Evolutionary conservation across 176 grass and related monocot genomes (phyloP).

Genomic region (Dendrocalamus sinicus): DNA sequence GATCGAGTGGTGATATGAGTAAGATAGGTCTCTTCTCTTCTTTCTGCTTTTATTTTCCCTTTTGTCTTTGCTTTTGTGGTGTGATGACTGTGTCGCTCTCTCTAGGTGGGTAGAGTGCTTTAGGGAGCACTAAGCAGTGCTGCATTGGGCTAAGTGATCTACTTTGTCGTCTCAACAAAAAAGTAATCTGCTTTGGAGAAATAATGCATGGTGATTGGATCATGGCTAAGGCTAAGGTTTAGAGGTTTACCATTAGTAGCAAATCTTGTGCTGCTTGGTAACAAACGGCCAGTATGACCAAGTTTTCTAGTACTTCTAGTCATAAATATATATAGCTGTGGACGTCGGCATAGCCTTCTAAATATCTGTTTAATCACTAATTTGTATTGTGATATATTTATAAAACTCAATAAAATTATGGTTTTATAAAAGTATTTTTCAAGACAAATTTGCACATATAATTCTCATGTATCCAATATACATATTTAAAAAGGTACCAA

Average conservation of each 20-base stretch:
- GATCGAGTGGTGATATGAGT: too few species aligned
- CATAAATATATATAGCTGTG: too few species aligned
- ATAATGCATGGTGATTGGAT: neutral
- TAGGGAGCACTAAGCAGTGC: constrained; percentile 45
- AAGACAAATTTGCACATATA: too few species aligned
- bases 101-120: constrained; percentile 52
- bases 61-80: neutral
- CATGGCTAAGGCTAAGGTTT: neutral
- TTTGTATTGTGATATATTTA: too few species aligned
- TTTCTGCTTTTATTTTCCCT: neutral
- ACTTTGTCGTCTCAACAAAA: constrained; percentile 2
- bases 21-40: neutral
- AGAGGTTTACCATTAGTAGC: neutral
- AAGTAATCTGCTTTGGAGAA: neutral
- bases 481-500: too few species aligned
- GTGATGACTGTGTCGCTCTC: neutral
- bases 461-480: too few species aligned
- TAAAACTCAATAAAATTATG: too few species aligned
- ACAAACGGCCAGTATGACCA: neutral
- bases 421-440: too few species aligned
- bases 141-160: neutral
- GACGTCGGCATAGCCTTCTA: too few species aligned
- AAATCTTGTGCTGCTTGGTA: neutral
- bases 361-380: rapidly evolving
- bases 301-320: too few species aligned